phyloP scores from a whole-genome alignment of 139 green algal species.

The Closterium sp. region DNA sequence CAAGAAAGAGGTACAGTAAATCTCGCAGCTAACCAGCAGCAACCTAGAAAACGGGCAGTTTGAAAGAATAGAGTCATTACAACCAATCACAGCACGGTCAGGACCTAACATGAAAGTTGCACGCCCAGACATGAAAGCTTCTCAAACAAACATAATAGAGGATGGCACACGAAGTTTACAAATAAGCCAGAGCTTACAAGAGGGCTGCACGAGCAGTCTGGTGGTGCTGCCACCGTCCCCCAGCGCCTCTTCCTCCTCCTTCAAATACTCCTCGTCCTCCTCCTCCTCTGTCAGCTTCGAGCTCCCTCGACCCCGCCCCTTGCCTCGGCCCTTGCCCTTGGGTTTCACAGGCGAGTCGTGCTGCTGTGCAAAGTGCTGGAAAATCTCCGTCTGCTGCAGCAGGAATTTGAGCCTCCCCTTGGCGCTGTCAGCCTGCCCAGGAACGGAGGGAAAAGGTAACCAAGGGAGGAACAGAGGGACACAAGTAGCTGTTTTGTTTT shows the following conservation, averaged over 20 bases:
- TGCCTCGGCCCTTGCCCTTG: neutral
- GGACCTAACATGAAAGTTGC: too few species aligned
- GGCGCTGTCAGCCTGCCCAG: slow-evolving; percentile 66
- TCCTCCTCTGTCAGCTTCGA: slow-evolving; percentile 74
- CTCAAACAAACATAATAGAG: neutral
- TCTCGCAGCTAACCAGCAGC: too few species aligned
- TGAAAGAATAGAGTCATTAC: too few species aligned
- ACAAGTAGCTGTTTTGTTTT: too few species aligned
- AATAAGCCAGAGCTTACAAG: slow-evolving; percentile 41
- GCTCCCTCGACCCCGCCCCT: neutral
- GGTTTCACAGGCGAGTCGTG: neutral
- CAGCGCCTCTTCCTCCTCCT: slow-evolving; percentile 76
- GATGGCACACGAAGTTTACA: too few species aligned
- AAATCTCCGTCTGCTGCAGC: slow-evolving; percentile 96
- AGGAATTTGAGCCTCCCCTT: slow-evolving; percentile 86
- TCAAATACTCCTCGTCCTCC: slow-evolving; percentile 90
- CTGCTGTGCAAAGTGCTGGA: slow-evolving; percentile 89
- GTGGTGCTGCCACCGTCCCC: slow-evolving; percentile 21
- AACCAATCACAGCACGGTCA: too few species aligned
- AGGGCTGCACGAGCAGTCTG: slow-evolving; percentile 51
- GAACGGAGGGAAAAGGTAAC: too few species aligned
- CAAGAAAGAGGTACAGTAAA: too few species aligned
- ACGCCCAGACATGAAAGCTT: too few species aligned
- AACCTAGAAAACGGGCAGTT: too few species aligned
- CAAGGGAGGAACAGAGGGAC: too few species aligned